A percentile compares a stretch with the other conserved stretches of the same genome.
Conservation (phyloP, 2,329 filamentous ascomycete species). For the Penicillium sp. region DNA sequence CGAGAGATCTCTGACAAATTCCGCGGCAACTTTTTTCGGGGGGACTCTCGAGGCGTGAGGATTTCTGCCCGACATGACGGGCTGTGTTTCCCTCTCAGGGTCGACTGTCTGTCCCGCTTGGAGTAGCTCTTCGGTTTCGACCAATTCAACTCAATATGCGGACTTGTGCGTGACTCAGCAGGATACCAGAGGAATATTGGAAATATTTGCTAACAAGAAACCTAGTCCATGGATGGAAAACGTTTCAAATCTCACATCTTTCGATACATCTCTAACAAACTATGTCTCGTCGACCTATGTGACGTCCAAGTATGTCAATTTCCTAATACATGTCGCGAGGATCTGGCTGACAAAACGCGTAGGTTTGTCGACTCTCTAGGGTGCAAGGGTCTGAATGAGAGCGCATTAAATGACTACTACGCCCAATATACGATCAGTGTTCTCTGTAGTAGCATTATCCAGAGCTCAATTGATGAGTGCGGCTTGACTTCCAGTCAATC, state of each 20-base stretch:
- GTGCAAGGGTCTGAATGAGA: conserved; percentile 73
- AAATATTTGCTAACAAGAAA: conserved; percentile 26
- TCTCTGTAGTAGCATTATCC: conserved; percentile 90
- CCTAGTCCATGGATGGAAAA: conserved; percentile 78
- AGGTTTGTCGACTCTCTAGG: conserved; percentile 83
- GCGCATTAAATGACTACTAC: conserved; percentile 79
- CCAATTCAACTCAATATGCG: conserved; percentile 56
- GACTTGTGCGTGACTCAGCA: conserved; percentile 59
- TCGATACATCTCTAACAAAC: conserved; percentile 70
- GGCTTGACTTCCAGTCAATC: conserved; percentile 63
- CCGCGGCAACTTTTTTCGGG: conserved; percentile 15
- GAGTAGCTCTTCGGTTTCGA: conserved; percentile 69
- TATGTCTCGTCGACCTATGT: conserved; percentile 78
- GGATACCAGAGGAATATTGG: background rate
- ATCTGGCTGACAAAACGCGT: conserved; percentile 14
- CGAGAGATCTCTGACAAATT: conserved; percentile 21
- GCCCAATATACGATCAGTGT: conserved; percentile 90
- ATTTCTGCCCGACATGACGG: conserved; percentile 37
- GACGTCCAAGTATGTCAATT: conserved; percentile 66
- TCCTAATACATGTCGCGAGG: background rate
- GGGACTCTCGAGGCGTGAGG: conserved; percentile 5
- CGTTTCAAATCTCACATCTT: conserved; percentile 73
- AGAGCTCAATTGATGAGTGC: conserved; percentile 77
- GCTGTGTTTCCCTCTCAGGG: conserved; percentile 66
- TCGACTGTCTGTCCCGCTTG: conserved; percentile 75